Evolutionary conservation across 257 asterid species (phyloP).

Genomic region (Eucommia ulmoides): DNA sequence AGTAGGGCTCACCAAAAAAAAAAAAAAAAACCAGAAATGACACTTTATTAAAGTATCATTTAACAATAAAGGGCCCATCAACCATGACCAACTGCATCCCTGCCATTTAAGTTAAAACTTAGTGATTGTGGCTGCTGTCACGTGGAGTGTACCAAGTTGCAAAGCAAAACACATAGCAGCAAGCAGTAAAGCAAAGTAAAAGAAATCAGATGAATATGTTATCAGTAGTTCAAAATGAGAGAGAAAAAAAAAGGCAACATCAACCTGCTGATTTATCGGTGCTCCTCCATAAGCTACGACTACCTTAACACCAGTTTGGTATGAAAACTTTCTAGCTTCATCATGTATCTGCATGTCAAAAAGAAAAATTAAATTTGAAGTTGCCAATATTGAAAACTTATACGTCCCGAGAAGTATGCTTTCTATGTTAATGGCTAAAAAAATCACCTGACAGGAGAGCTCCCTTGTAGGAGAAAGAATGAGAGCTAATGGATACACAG

Average conservation of each 20-base stretch:
- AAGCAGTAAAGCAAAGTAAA: too few species aligned
- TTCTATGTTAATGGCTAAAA: constrained; percentile 1
- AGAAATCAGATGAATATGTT: constrained; percentile 1
- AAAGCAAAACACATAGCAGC: too few species aligned
- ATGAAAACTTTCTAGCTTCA: constrained; percentile 67
- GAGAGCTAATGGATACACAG: constrained; percentile 69
- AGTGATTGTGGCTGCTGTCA: too few species aligned
- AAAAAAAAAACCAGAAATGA: too few species aligned
- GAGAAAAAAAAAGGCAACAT: neutral
- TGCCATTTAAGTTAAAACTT: too few species aligned
- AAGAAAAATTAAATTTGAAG: constrained; percentile 4
- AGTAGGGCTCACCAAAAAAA: too few species aligned
- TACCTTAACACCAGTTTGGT: constrained; percentile 63
- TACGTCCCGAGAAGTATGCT: neutral
- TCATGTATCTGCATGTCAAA: constrained; percentile 59
- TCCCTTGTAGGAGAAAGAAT: constrained; percentile 85
- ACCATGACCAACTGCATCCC: too few species aligned
- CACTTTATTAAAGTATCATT: too few species aligned
- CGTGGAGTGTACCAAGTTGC: too few species aligned
- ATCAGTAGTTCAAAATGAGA: neutral
- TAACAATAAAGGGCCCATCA: too few species aligned
- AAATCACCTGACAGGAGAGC: constrained; percentile 69
- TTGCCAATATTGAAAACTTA: neutral
- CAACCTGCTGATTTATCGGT: constrained; percentile 70
- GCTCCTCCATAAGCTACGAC: constrained; percentile 90